Conservation (phyloP, 2,329 filamentous ascomycete species). For the Apiospora arundinis region DNA sequence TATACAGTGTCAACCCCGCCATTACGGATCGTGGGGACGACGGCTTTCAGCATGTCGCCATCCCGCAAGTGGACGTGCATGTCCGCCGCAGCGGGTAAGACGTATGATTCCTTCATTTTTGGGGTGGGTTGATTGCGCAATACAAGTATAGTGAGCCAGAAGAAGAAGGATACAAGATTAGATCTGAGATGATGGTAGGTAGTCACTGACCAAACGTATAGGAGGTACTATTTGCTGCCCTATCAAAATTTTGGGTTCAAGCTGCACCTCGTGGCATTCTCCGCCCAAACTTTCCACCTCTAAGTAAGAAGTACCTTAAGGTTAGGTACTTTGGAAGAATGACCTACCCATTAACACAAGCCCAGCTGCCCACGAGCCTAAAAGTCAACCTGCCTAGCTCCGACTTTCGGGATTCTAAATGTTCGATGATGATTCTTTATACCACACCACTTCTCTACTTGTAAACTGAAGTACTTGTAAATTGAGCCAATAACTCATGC, state of each 20-base stretch:
- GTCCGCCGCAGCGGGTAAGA: slow-evolving; percentile 25
- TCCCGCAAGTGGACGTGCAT: slow-evolving; percentile 37
- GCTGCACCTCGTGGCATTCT: neutral
- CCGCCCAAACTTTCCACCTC: slow-evolving; percentile 7
- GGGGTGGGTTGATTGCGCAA: neutral
- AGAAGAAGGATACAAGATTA: neutral
- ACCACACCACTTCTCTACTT: neutral
- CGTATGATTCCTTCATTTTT: slow-evolving; percentile 25
- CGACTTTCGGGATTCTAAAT: neutral
- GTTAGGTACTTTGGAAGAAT: neutral
- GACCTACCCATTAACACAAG: neutral
- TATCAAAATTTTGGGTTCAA: neutral
- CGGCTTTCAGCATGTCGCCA: slow-evolving; percentile 56
- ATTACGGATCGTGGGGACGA: slow-evolving; percentile 55
- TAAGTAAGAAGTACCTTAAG: no score
- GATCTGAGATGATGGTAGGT: neutral
- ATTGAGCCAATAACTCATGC: neutral
- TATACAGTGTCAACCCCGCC: slow-evolving; percentile 60
- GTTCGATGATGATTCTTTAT: neutral
- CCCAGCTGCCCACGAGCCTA: neutral
- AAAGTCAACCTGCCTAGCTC: neutral
- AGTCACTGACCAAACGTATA: neutral
- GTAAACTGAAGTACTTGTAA: neutral
- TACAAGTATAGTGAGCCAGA: neutral
- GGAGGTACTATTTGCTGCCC: neutral